Evolutionary conservation across 805 yeast species (phyloP), one percentile per base, ranked within the genome.

Genomic region (Wickerhamomyces hampshirensis): DNA sequence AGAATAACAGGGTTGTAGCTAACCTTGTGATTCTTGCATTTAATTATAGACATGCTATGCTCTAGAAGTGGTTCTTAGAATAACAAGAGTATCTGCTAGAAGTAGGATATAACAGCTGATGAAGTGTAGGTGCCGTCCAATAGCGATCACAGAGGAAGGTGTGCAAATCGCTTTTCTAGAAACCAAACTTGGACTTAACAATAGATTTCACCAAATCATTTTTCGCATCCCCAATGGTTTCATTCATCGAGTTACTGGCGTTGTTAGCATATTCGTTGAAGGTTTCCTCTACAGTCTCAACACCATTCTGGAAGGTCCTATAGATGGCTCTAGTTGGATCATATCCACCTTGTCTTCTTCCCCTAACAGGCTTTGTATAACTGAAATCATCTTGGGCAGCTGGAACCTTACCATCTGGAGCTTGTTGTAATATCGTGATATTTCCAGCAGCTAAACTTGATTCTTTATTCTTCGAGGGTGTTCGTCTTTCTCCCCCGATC

Each of bases 401-500:
- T n/a, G 29, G 43, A 6, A 21, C 33, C 14, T 28, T 24, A 9
- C 18, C 27, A 26, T 12, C 47, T 26, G 13, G 39, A 14, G 23
- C 49, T 18, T 7, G 63, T 15, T 36, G 29, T 16, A 34, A 38
- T 16, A 40, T 14, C 11, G 40, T 50, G 6, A 64, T 36, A 3
- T 59, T 65, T 38, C 71, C 75, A 43, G 39, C 59, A 2, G 82
- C 83, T 38, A 82, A 57, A 15, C 65, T 67, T 35, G 79, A 73
- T 47, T 85, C 94, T 18, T 67, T 64, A 35, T 70, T 68, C 51
- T 75, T 78, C 1, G 80, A 67, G 15, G 69, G 62, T 30, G 81
- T 77, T 44, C 95, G 71, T 36, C 76, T 74, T 0, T 80, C 80
- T 1, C 97, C 97, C 5, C 84, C 85, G 26, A 91, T 68, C 30